Base-by-base conservation (phyloP, 2,329 filamentous ascomycete genomes). In the Zymoseptoria pseudotritici region DNA sequence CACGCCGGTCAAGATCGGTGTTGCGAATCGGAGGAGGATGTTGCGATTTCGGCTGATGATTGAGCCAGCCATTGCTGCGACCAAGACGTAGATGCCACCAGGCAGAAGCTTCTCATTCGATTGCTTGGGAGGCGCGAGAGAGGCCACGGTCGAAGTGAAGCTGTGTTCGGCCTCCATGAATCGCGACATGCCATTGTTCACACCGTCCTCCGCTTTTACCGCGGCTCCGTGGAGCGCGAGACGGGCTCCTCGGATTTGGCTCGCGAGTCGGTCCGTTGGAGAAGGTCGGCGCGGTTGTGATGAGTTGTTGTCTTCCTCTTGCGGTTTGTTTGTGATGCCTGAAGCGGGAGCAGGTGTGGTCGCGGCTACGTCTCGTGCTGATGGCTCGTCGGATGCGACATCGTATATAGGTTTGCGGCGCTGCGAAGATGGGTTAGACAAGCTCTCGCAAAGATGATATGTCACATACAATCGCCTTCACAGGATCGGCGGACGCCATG, bases 51-150 rank as follows among this genome's bases (percentile, higher is more conserved):
- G 86, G 58, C 90, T 86, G 58, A 97, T 80, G 73, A 99, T 97
- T 75, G 86, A 91, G 68, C 93, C 94, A 42, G 94, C 90, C 92
- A 99, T 97, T 69, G 90, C 87, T 50, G 92, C 88, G 54, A 99
- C 92, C 29, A 97, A 83, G 53, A 97, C 91, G 78, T 97, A 97
- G 67, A 97, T 85, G 61, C 86, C 82, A 24, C 93, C 93, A 36
- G 94, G 94, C 77, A 97, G 86, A 59, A 99, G 83, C 72, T 86
- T 86, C 81, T 99, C 94, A 73, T 89, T 90, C 62, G 86, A 90
- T 76, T 93, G 88, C 70, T 87, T 87, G 46, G 91, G 81, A 29
- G 94, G 94, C 20, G 92, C 94, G 49, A 99, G 83, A 21, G 89
- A 91, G 61, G 92, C 90, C 67, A 99, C 77, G 62, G 94, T 97